Percentiles rank a stretch among this genome's conserved stretches.
Conservation (phyloP, 495 filamentous ascomycete species). For the Apodospora peruviana region DNA sequence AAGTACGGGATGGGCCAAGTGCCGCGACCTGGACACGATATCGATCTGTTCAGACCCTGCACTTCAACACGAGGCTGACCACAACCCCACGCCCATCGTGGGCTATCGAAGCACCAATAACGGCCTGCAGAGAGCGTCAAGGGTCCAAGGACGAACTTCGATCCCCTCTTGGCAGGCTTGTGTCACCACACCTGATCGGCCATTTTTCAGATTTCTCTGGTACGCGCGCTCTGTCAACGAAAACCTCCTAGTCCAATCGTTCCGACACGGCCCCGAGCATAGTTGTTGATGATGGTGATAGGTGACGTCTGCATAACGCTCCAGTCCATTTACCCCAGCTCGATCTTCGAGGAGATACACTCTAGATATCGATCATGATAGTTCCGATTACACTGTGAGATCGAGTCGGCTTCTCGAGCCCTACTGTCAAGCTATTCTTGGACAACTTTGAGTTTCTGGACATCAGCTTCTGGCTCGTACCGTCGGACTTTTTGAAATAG, state of each 20-base stretch:
- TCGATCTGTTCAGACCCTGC: neutral
- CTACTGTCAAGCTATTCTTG: neutral
- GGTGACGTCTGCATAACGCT: neutral
- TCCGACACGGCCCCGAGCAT: neutral
- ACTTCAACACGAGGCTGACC: neutral
- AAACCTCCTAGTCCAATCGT: neutral
- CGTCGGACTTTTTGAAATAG: neutral
- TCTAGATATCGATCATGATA: neutral
- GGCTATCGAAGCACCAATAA: neutral
- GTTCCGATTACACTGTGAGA: neutral
- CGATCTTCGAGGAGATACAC: neutral
- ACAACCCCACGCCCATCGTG: neutral
- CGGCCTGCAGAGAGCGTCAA: neutral
- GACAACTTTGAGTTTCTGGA: neutral
- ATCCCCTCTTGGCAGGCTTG: neutral
- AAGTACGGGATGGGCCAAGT: neutral
- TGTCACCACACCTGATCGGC: constrained; percentile 4
- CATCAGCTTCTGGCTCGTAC: neutral
- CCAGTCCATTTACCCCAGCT: neutral
- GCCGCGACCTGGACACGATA: neutral
- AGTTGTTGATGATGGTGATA: neutral
- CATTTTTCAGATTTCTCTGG: neutral
- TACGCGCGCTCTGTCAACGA: neutral
- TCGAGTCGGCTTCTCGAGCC: too few relatives aligned
- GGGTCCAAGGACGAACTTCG: neutral